Evolutionary conservation across 257 asterid species (phyloP), one percentile per base, ranked within the genome.

Genomic region (Solanum clarkiae): DNA sequence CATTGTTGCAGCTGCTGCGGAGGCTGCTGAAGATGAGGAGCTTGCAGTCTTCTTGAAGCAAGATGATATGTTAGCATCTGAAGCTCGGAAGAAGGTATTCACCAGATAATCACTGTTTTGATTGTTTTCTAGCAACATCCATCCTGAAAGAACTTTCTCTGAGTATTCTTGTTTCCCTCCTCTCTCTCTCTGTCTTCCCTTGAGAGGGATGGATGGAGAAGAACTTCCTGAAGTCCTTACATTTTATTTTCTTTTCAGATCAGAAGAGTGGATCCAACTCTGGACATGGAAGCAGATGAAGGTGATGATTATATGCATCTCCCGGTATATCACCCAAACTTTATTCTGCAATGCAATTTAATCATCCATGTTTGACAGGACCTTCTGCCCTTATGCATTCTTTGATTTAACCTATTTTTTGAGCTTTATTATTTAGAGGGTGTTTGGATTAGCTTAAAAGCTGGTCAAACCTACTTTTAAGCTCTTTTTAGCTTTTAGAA

Each of bases 21-120:
- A 95, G 94, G 99, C 98, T 89, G 98, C 98, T 89, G 97, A 92
- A 90, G 99, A 96, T 87, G 99, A 96, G 92, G 99, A 96, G 88
- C 98, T 96, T 84, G 98, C 98, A 84, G 97, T 95, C 83, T 96
- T 96, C 87, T 88, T 96, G 94, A 96, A 95, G 90, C 94, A 93
- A 90, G 99, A 97, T 88, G 96, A 91, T 79, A 92, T 93, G 93
- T 87, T 95, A 86, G 97, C 92, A 15, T 90, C 86, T 86, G 99
- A 97, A 91, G 98, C 98, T 89, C 94, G 98, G 84, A 92, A 92
- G 85, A 97, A 95, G 97, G 99, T 93, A 88, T 85, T 83, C 84
- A 57, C 44, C 24, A 53, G 49, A 26, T 53, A 54, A 6, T 84
- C 29, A 29, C 42, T 22, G 51, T 81, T 80, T 57, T 54, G 69